These are phyloP conservation scores for Chlorokybus atmophyticus DNA, from an alignment of 139 green algal genomes.

Conservation along the genomic window DNA sequence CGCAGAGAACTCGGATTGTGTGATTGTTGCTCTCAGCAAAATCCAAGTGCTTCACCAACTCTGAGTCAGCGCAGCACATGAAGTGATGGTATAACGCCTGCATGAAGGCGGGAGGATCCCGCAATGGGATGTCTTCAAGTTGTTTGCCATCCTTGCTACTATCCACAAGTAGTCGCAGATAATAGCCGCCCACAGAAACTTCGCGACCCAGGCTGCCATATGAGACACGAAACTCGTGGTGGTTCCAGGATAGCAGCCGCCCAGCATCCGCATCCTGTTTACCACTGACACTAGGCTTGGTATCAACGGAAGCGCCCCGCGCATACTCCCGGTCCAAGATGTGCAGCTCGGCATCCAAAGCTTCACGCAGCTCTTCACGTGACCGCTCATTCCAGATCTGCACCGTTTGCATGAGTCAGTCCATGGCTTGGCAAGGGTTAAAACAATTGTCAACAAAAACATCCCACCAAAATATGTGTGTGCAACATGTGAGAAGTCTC, in stretches of 20 bases:
- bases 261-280: not conserved
- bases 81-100: conserved; percentile 58
- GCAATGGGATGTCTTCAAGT: conserved; percentile 32
- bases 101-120: conserved; percentile 63
- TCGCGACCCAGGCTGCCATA: conserved; percentile 59
- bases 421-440: too few relatives aligned
- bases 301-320: not conserved
- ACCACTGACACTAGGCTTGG: not conserved
- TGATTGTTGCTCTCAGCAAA: conserved; percentile 6
- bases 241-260: conserved; percentile 50
- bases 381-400: conserved; percentile 83
- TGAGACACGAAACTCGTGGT: conserved; percentile 61
- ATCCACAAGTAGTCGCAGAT: conserved; percentile 78
- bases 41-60: conserved; percentile 5
- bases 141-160: too few relatives aligned
- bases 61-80: conserved; percentile 46
- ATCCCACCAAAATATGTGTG: too few relatives aligned
- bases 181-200: conserved; percentile 68
- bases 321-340: conserved; percentile 9
- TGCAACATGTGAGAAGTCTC: too few relatives aligned
- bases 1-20: conserved; percentile 50
- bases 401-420: conserved; percentile 14
- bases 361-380: conserved; percentile 64
- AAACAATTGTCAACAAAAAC: too few relatives aligned
- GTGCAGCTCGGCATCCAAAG: conserved; percentile 38